Evolutionary conservation across 2,329 filamentous ascomycete species (phyloP), one percentile per base, ranked within the genome.

Genomic region (Myriangium duriaei): DNA sequence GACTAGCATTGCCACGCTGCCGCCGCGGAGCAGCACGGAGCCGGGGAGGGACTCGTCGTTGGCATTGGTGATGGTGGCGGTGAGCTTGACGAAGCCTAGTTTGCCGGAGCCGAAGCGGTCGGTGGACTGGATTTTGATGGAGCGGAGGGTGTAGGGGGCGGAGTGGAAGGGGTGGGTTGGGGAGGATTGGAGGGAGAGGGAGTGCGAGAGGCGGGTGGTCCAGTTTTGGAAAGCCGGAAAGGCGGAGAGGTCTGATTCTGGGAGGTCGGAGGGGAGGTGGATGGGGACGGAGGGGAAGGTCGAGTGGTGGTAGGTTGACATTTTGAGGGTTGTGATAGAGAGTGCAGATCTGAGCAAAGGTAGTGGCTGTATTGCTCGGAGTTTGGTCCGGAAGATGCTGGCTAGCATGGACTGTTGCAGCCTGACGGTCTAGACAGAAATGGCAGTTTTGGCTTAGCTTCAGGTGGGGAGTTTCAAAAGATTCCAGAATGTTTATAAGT

Each of bases 1-100:
- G 29, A 75, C 69, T 40, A 76, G 52, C 55, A 76, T 69, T 6
- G 60, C 71, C 1, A 76, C 69, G 53, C 69, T 73, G 2, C 70
- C 71, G 6, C 72, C 72, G 28, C 72, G 57, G 39, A 76, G 51
- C 44, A 76, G 75, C 2, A 75, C 65, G 32, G 67, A 65, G 2
- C 71, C 72, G 1, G 72, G 71, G 2, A 76, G 56, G 41, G 56
- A 64, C 43, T 71, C 65, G 4, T 63, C 67, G 7, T 58, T 32
- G 10, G 64, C 59, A 44, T 71, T 74, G 2, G 63, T 65, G n/a
- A 76, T 62, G 6, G 64, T 59, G 0, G 68, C 64, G 42, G 66
- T 65, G 17, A 75, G 47, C 46, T 76, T 76, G 34, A 76, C 48
- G 46, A 76, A 76, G 1, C 72, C 72, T 4, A 74, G 49, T 5